Evolutionary conservation across 2,329 filamentous ascomycete species (phyloP), one percentile per base, ranked within the genome.

Genomic region (Myotisia sp.): DNA sequence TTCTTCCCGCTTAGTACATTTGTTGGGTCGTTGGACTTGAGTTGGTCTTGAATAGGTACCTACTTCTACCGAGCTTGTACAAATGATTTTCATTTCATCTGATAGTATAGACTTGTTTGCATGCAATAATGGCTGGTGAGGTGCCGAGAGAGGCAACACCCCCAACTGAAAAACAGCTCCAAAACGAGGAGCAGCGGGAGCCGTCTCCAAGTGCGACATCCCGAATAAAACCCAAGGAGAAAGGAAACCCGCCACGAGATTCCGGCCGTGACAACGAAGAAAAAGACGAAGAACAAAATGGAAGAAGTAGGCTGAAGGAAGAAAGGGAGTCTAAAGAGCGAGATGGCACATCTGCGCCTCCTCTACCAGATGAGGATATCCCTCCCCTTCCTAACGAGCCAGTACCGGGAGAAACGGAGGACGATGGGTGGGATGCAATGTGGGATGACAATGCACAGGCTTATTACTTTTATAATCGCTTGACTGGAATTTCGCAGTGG

Each of bases 391-490:
- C 71, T 33, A 55, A 64, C 35, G 70, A 73, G 54, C 59, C 64
- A 23, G 62, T 63, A 18, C 62, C 65, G 26, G 52, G 54, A 18
- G 50, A 49, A 42, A 41, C 43, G 26, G 54, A 66, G 34, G 67
- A 76, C 38, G 71, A 78, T 53, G 85, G 85, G 39, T 93, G 85
- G 85, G 75, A 80, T 39, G 75, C 74, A 22, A 66, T 80, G 38
- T 92, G 81, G 80, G 83, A 92, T 47, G 59, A 69, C 16, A 65
- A 55, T 33, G 67, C 70, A 2, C 69, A 77, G 43, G 68, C 74
- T 3, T 92, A 76, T 62, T 92, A 84, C 60, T 93, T 92, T 59
- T 76, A 76, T 64, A 93, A 92, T 54, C 74, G 77, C 45, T 76
- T 80, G 54, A 90, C 81, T 3, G 68, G 72, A 22, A 62, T 70